Base-by-base conservation (phyloP, 768 basidiomycete species). In the Albatrellus ellisii region DNA sequence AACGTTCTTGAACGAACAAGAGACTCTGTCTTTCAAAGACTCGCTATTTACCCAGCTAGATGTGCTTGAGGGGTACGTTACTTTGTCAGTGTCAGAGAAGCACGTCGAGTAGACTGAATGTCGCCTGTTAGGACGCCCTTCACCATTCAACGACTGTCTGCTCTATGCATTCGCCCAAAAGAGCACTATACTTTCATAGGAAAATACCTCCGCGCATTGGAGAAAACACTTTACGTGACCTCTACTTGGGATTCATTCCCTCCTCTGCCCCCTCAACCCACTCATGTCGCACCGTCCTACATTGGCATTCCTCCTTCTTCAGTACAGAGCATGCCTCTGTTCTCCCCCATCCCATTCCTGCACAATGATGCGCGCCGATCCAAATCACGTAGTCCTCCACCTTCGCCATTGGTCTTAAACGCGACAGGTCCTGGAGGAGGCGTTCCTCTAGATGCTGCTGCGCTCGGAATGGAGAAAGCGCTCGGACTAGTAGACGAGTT, bases 91-190 rank as follows among this genome's bases (percentile, higher is more conserved):
- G n/a, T n/a, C n/a, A 14, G 10, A 8, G 10, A 9, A 31, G 21
- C 31, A 22, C 26, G 41, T 53, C 22, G 17, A 4, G 36, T 26
- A 40, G 39, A 35, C 27, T 33, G 8, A 39, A n/a, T 42, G 34
- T 20, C 38, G 28, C 21, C 37, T 15, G 26, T 7, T 14, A 70
- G 70, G 39, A 70, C 83, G 0, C 89, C 89, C 2, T 94, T 92
- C 58, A 91, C 89, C 7, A 82, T 92, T 42, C 90, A 94, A 59
- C 77, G 89, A 33, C 64, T 91, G 10, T 86, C 84, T 56, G 89
- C 92, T 55, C 75, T 94, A 20, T 77, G 79, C 49, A 50, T 82
- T 10, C 59, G 69, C 31, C 87, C 88, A 4, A 68, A 66, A 48
- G 65, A 69, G 35, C 72, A 87, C 50, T 91, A 92, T 69, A 76